Base-by-base conservation (phyloP, 1,284 basidiomycete species). In the Chalciporus sp. region DNA sequence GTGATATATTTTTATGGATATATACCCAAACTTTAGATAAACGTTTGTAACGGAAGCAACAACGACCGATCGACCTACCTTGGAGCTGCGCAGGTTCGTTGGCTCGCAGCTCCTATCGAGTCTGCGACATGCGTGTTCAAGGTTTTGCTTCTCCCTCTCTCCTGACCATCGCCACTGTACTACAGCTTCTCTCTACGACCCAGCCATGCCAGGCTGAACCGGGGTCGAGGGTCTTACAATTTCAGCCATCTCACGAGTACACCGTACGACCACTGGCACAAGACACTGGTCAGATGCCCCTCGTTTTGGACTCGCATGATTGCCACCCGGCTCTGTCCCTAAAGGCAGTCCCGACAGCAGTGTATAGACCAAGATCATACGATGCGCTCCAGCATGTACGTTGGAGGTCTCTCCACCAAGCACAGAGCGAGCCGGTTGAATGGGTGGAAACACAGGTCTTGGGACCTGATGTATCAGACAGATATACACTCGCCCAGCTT, bases 401-500 rank as follows among this genome's bases (percentile, higher is more conserved):
- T 14, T 67, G 72, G 46, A 72, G 77, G 45, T 87, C 85, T 8
- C 61, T 83, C 46, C 67, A 69, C 20, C 65, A 75, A 37, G 71
- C 61, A 20, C 74, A 86, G 69, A 80, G 76, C 60, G 78, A 83
- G 46, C 62, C 65, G 7, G 61, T 88, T 1, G 74, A 82, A 45
- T 91, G 89, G 88, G 77, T 84, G 47, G 63, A 71, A 42, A 64
- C 79, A 5, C 69, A 78, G 19, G 70, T 88, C 29, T 71, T 78
- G 8, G 87, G 78, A 11, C 89, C 89, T 3, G 87, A 98, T 65
- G 72, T 95, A 14, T 80, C 83, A 46, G 90, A 98, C 70, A 77
- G 83, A 44, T 85, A 91, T 64, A 98, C 95, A 0, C 74, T 98
- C 7, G 78, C 83, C 4, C 86, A 93, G 57, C 81, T 98, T 19